phyloP scores from a whole-genome alignment of 2,329 filamentous ascomycete genomes.

The Colletotrichum agaves region DNA sequence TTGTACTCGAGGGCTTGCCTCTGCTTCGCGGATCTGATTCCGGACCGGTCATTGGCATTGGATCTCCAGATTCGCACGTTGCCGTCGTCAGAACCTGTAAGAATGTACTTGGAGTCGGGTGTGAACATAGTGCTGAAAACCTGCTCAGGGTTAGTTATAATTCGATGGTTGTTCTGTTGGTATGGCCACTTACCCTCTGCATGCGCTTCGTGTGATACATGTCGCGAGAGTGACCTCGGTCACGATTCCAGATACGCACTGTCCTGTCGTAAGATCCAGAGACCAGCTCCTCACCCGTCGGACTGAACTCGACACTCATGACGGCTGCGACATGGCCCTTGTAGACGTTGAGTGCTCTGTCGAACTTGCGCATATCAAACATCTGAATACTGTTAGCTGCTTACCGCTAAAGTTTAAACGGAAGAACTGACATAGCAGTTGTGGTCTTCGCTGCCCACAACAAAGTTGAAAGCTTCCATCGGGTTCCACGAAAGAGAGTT shows the following conservation, averaged over 20 bases:
- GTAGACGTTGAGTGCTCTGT: slow-evolving; percentile 86
- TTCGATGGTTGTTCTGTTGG: background rate
- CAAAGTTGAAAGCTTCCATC: slow-evolving; percentile 96
- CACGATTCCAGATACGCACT: slow-evolving; percentile 84
- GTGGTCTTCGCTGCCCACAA: slow-evolving; percentile 93
- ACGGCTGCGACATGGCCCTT: slow-evolving; percentile 91
- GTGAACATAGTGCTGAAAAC: slow-evolving; percentile 86
- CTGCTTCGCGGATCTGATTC: slow-evolving; percentile 86
- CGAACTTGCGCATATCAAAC: slow-evolving; percentile 94
- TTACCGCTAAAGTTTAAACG: background rate
- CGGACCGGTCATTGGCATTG: slow-evolving; percentile 83
- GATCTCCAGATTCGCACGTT: slow-evolving; percentile 89
- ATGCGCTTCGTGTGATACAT: slow-evolving; percentile 98
- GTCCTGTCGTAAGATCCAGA: slow-evolving; percentile 88
- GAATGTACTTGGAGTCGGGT: slow-evolving; percentile 87
- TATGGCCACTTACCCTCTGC: slow-evolving; percentile 72
- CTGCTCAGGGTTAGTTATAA: background rate
- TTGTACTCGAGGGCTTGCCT: slow-evolving; percentile 93
- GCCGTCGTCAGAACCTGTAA: slow-evolving; percentile 93
- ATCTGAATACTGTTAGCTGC: slow-evolving; percentile 48
- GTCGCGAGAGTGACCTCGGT: slow-evolving; percentile 86
- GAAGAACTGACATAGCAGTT: slow-evolving; percentile 66
- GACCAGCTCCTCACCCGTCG: slow-evolving; percentile 93
- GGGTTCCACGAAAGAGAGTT: slow-evolving; percentile 94
- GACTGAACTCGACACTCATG: slow-evolving; percentile 96